phyloP scores from a whole-genome alignment of 1,284 basidiomycete genomes.

The Boletus nobilissimus region DNA sequence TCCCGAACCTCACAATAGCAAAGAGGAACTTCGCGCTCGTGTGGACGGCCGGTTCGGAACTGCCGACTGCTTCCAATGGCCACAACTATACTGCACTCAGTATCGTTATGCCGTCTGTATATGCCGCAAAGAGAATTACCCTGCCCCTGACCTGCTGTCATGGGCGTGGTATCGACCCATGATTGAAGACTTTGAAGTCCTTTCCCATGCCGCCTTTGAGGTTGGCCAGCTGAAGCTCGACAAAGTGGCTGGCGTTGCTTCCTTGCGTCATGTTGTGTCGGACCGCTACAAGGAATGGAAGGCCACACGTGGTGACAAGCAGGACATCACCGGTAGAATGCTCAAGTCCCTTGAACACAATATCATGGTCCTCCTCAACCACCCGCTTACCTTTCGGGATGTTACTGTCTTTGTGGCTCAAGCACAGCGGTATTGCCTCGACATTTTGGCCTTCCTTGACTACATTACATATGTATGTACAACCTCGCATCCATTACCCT shows the following conservation, averaged over 20 bases:
- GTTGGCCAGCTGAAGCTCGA: slow-evolving; percentile 4
- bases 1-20: background rate
- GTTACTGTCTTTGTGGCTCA: background rate
- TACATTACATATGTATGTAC: background rate
- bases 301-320: background rate
- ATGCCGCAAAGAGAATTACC: background rate
- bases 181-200: background rate
- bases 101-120: background rate
- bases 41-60: background rate
- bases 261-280: background rate
- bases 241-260: background rate
- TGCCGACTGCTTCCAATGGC: background rate
- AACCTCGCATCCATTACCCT: background rate
- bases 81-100: background rate
- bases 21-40: background rate
- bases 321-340: slow-evolving; percentile 5
- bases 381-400: slow-evolving; percentile 5
- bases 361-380: background rate
- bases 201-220: background rate
- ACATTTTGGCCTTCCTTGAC: background rate
- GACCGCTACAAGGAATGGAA: background rate
- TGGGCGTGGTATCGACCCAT: background rate
- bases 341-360: background rate
- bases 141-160: background rate
- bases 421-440: background rate